These are phyloP conservation scores for Xylaria sp. DNA, from an alignment of 2,329 filamentous ascomycete species.

Conservation along the genomic window DNA sequence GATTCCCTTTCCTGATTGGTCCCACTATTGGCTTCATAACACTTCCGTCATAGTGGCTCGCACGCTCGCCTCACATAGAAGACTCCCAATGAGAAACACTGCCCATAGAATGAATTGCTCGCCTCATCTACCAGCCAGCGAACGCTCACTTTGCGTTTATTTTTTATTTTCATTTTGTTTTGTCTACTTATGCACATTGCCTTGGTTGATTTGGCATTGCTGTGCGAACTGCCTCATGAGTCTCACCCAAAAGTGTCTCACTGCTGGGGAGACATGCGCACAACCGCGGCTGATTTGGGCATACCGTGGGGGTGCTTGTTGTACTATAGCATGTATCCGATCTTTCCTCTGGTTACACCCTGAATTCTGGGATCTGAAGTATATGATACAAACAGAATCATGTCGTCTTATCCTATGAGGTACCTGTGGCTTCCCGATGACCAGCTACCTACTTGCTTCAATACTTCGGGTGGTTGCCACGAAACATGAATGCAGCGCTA, in stretches of 20 bases:
- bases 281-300: background rate
- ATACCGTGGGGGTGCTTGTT: background rate
- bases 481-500: no score
- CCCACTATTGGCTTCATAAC: no score
- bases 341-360: background rate
- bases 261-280: no score
- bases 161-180: no score
- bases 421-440: background rate
- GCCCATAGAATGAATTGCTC: background rate
- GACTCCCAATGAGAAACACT: background rate
- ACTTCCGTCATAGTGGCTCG: background rate
- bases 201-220: background rate
- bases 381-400: background rate
- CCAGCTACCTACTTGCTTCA: background rate
- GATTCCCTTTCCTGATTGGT: no score
- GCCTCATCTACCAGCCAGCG: background rate
- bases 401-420: background rate
- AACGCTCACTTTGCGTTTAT: no score
- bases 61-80: constrained; percentile 2
- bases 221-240: background rate
- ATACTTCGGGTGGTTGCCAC: no score
- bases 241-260: no score
- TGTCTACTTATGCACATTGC: background rate
- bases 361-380: background rate
- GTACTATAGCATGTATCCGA: background rate